Conservation (phyloP, 208 protist genomes). For the Tetramitus jugosus region DNA sequence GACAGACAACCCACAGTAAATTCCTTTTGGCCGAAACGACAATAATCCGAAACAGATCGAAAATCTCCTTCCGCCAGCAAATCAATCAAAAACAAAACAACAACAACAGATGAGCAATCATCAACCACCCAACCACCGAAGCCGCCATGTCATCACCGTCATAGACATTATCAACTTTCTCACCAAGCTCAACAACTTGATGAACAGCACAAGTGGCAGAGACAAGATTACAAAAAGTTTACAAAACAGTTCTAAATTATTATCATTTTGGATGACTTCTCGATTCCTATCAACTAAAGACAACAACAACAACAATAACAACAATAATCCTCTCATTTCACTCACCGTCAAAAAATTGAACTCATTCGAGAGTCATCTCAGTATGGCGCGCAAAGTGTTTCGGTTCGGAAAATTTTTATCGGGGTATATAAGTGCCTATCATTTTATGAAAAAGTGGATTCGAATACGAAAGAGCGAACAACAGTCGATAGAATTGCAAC, state of each 20-base stretch:
- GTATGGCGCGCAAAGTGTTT: background rate
- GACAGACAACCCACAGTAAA: too few relatives aligned
- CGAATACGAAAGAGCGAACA: background rate
- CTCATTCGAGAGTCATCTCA: background rate
- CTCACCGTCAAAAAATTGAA: background rate
- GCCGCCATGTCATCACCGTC: too few relatives aligned
- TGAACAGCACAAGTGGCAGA: background rate
- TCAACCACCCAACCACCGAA: too few relatives aligned
- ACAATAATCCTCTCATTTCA: background rate
- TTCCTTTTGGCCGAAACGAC: too few relatives aligned
- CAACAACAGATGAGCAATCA: background rate
- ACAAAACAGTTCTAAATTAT: background rate
- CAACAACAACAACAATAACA: background rate
- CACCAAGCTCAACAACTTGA: background rate
- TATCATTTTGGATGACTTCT: background rate
- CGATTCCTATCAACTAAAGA: background rate
- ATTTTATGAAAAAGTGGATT: background rate
- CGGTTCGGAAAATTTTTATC: background rate
- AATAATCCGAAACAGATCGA: too few relatives aligned
- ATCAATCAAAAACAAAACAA: conserved; percentile 2
- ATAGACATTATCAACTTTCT: background rate
- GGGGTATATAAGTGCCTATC: background rate
- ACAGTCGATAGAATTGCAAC: too few relatives aligned
- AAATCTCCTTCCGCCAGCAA: background rate
- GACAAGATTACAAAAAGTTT: background rate